Base-by-base conservation (phyloP, 495 filamentous ascomycete species). In the Geoglossum glabrum region DNA sequence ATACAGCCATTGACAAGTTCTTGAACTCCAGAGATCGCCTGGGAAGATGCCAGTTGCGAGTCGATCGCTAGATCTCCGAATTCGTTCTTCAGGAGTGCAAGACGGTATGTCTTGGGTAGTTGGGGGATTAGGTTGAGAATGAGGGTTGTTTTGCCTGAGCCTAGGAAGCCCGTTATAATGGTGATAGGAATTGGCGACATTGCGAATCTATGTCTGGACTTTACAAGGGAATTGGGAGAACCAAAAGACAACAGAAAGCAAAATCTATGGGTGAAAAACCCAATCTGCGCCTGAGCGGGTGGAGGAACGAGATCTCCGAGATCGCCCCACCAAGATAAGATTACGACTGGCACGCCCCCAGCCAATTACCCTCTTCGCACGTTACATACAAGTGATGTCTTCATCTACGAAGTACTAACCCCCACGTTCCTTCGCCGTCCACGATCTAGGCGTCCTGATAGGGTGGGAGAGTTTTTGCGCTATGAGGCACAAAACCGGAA, bases 41-140 rank as follows among this genome's bases (percentile, higher is more conserved):
- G 73, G 3, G 84, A 81, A 0, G 84, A 74, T 46, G 92, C 89
- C 19, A 97, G 79, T 68, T 93, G 87, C 10, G 84, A 88, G 76
- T 97, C 92, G 67, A 97, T 76, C 27, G 87, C 89, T 19, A 98
- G 69, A 68, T 97, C 90, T 65, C 92, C 92, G 68, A 95, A 95
- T 71, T 98, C 92, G 69, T 98, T 98, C 69, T 98, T 98, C 23
- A 98, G 76, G 23, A 98, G 80, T n/a, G 90, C 90, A 55, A 98
- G 80, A 3, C 79, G 80, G 78, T 96, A 96, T 60, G 66, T 68
- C 8, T 71, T 67, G 25, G 80, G 86, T 3, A 95, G 81, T 71
- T 95, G 89, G 0, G 87, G 87, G 66, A 95, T 73, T 38, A 95
- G 81, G 69, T 90, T 86, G 40, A 95, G 80, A 61, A 95, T 84